phyloP scores from a whole-genome alignment of 2,329 filamentous ascomycete genomes.

The Emergomyces africanus region DNA sequence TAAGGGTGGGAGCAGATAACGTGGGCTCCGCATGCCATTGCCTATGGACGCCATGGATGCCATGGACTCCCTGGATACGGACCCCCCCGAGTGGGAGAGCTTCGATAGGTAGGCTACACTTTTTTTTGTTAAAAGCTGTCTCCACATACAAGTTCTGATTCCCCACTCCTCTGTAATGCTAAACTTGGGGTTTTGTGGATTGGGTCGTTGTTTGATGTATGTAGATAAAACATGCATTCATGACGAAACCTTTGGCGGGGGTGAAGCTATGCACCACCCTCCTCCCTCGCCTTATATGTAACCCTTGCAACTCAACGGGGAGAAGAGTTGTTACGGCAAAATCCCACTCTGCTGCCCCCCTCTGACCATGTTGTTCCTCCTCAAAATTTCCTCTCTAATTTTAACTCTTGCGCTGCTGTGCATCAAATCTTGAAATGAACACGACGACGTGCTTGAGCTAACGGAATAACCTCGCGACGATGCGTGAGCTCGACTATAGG shows the following conservation, averaged over 20 bases:
- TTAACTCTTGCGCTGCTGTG: not conserved
- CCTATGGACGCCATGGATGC: conserved; percentile 23
- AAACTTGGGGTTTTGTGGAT: not conserved
- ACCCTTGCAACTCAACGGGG: not conserved
- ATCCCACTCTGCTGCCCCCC: not conserved
- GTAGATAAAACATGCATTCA: not conserved
- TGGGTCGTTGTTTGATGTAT: not conserved
- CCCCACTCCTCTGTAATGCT: not conserved
- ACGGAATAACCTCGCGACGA: conserved; percentile 53
- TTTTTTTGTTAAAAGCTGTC: not conserved
- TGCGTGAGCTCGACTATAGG: conserved; percentile 51
- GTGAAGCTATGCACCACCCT: no score
- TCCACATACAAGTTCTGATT: no score
- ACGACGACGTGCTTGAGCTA: conserved; percentile 15
- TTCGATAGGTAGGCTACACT: conserved; percentile 52
- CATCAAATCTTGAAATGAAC: not conserved
- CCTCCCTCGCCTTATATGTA: not conserved
- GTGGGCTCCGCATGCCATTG: not conserved
- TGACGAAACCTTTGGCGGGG: no score
- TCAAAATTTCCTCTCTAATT: not conserved
- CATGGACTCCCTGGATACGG: conserved; percentile 29
- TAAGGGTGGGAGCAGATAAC: not conserved
- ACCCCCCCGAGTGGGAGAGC: conserved; percentile 52
- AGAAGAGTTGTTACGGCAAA: not conserved
- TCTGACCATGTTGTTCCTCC: not conserved